These are phyloP conservation scores for Cerioporus squamosus DNA, from an alignment of 1,284 basidiomycete genomes.

Conservation along the genomic window DNA sequence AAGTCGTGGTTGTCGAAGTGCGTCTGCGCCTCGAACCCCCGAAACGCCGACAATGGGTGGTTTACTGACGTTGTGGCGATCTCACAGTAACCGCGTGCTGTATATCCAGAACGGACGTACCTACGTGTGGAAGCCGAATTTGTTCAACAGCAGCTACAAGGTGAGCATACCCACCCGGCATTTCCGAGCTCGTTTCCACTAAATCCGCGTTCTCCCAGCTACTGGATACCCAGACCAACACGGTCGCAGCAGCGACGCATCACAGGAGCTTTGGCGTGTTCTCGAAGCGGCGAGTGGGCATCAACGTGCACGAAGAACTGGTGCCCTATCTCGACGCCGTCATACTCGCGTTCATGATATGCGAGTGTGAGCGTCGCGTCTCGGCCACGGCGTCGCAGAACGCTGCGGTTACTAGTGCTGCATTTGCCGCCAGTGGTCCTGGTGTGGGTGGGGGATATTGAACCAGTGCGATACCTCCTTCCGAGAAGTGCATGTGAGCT, in stretches of 20 bases:
- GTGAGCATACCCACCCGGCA: background rate
- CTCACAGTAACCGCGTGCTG: background rate
- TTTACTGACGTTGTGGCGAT: background rate
- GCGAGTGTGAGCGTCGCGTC: conserved; percentile 1
- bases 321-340: conserved; percentile 2
- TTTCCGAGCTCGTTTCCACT: no score
- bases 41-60: no score
- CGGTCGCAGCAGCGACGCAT: background rate
- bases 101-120: background rate
- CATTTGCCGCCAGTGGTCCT: no score
- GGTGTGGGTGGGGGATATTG: no score
- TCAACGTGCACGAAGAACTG: background rate
- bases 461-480: no score
- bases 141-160: background rate
- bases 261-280: background rate
- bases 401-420: no score
- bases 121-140: conserved; percentile 2
- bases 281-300: background rate
- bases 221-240: background rate
- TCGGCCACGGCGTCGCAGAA: no score
- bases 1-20: conserved; percentile 2
- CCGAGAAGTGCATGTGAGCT: no score
- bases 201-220: background rate
- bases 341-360: conserved; percentile 7
- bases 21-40: background rate